Evolutionary conservation across 2,329 filamentous ascomycete genomes (phyloP).

Genomic region (Dactylellina parvicollis): DNA sequence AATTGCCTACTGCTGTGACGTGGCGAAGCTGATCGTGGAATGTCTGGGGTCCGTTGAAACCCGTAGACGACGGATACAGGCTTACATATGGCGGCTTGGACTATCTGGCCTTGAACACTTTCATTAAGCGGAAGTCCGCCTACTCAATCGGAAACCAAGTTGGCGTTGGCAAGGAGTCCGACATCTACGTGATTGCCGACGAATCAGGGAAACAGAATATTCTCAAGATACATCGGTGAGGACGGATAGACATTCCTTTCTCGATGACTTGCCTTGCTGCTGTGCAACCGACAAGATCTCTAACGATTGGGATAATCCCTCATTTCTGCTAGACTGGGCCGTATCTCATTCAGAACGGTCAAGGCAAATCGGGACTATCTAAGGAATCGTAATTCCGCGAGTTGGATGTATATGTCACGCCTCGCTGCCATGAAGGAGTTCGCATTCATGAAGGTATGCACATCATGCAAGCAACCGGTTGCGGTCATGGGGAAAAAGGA

Average conservation of each 20-base stretch:
- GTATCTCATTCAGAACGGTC: slow-evolving; percentile 96
- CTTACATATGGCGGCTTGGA: slow-evolving; percentile 96
- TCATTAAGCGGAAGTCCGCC: slow-evolving; percentile 79
- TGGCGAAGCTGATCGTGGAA: slow-evolving; percentile 40
- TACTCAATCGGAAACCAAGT: slow-evolving; percentile 95
- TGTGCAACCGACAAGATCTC: slow-evolving; percentile 16
- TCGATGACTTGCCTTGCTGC: slow-evolving; percentile 27
- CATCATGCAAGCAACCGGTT: slow-evolving; percentile 27
- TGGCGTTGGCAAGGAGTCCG: slow-evolving; percentile 96
- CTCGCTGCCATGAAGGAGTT: slow-evolving; percentile 93
- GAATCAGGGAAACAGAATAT: slow-evolving; percentile 79
- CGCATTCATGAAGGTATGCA: slow-evolving; percentile 81
- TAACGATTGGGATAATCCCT: background rate
- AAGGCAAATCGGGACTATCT: slow-evolving; percentile 97
- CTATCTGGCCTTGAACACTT: slow-evolving; percentile 92
- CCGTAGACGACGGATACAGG: slow-evolving; percentile 85
- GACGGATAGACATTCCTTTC: slow-evolving; percentile 41
- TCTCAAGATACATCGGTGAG: slow-evolving; percentile 85
- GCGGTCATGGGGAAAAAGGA: slow-evolving; percentile 11
- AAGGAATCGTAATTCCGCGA: slow-evolving; percentile 78
- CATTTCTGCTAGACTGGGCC: slow-evolving; percentile 69
- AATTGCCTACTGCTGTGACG: slow-evolving; percentile 22
- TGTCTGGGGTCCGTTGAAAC: slow-evolving; percentile 12
- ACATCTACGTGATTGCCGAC: slow-evolving; percentile 92
- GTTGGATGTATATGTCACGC: slow-evolving; percentile 98